Conservation (phyloP, 1,139 yeast species). For the Blastobotrys malaysiensis region DNA sequence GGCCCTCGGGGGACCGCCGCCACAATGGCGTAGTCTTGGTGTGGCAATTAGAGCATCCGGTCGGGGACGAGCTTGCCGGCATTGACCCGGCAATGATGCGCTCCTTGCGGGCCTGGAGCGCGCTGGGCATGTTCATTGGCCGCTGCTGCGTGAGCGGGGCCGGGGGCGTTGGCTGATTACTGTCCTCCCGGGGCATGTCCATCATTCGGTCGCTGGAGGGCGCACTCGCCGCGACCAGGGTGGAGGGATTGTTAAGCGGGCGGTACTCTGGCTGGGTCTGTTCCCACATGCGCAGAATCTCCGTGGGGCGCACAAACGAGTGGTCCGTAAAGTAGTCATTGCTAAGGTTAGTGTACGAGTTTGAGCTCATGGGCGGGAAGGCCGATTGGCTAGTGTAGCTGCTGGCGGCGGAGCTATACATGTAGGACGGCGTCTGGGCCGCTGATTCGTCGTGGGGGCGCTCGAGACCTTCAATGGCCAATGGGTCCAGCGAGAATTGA, state of each 20-base stretch:
- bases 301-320: neutral
- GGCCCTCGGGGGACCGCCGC: conserved; percentile 91
- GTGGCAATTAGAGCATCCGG: conserved; percentile 76
- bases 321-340: neutral
- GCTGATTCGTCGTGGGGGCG: conserved; percentile 3
- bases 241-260: no score
- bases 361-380: neutral
- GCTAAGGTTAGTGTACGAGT: neutral
- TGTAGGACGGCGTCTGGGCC: neutral
- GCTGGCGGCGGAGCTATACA: neutral
- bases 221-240: neutral
- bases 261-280: neutral
- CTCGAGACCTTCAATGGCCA: conserved; percentile 33
- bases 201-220: no score
- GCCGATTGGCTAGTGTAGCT: neutral
- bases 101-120: neutral
- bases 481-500: conserved; percentile 31
- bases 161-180: neutral
- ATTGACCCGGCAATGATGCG: neutral
- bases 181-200: neutral
- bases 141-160: neutral
- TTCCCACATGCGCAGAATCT: neutral
- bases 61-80: conserved; percentile 16
- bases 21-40: conserved; percentile 93
- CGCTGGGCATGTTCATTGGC: neutral